Evolutionary conservation across 495 filamentous ascomycete genomes (phyloP).

Genomic region (Penicillium subrubescens): DNA sequence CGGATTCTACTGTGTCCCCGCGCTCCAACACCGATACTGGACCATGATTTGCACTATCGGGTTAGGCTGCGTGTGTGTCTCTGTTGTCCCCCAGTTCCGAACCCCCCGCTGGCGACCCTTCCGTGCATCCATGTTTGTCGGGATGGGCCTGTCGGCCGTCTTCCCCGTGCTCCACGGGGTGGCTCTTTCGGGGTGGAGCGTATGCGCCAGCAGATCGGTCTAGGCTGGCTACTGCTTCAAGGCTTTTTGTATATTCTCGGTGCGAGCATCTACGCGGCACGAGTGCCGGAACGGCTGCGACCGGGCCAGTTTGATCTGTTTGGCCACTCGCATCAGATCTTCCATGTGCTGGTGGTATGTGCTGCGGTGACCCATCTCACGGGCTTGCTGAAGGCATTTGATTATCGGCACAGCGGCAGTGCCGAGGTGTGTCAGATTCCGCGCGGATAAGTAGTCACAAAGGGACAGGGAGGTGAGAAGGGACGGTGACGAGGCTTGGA

Average conservation of each 20-base stretch:
- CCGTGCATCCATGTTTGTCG: constrained; percentile 88
- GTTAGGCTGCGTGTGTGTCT: constrained; percentile 71
- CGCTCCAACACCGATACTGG: constrained; percentile 69
- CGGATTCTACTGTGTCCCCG: constrained; percentile 70
- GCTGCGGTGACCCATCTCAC: constrained; percentile 60
- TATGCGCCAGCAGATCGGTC: constrained; percentile 72
- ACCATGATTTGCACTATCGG: constrained; percentile 79
- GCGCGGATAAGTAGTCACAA: constrained; percentile 28
- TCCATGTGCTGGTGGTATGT: constrained; percentile 65
- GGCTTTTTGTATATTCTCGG: constrained; percentile 85
- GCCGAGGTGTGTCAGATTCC: constrained; percentile 42
- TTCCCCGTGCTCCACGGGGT: constrained; percentile 80
- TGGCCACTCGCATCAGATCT: constrained; percentile 66
- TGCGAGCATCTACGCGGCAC: constrained; percentile 76
- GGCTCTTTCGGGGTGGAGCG: constrained; percentile 57
- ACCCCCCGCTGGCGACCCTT: constrained; percentile 81
- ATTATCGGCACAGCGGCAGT: constrained; percentile 53
- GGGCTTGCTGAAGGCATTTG: constrained; percentile 59
- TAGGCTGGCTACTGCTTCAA: constrained; percentile 79
- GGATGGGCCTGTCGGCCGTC: constrained; percentile 80
- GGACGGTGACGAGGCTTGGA: background rate
- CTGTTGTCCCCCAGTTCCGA: constrained; percentile 76
- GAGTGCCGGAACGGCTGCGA: constrained; percentile 51
- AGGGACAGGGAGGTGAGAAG: background rate
- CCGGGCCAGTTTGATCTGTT: constrained; percentile 62